These are phyloP conservation scores for Xylona heveae DNA, from an alignment of 495 filamentous ascomycete species.

Conservation along the genomic window DNA sequence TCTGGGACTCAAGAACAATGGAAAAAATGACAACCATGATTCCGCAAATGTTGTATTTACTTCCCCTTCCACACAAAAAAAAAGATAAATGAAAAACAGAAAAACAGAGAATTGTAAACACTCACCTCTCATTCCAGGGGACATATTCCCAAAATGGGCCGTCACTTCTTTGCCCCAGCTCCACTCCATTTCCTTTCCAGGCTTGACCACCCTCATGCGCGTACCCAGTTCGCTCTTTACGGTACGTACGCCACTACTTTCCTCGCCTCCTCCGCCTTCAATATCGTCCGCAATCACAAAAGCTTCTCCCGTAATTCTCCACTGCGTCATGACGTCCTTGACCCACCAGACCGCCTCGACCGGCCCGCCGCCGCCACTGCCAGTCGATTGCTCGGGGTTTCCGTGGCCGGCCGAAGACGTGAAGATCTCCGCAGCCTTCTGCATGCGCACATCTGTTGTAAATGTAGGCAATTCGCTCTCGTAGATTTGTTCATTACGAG, in stretches of 20 bases:
- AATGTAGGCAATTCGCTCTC: conserved; percentile 60
- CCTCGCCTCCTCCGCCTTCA: conserved; percentile 19
- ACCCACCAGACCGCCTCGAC: conserved; percentile 79
- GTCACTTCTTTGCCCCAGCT: conserved; percentile 55
- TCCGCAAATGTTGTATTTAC: too few species aligned
- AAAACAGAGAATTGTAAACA: too few species aligned
- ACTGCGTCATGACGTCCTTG: conserved; percentile 48
- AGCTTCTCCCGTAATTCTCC: conserved; percentile 61
- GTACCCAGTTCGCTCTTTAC: conserved; percentile 26
- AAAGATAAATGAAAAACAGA: too few species aligned
- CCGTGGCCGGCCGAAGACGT: conserved; percentile 16
- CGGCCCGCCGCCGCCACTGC: conserved; percentile 38
- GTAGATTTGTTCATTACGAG: conserved; percentile 42
- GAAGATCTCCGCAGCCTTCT: conserved; percentile 53
- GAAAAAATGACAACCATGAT: too few species aligned
- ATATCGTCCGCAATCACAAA: conserved; percentile 17
- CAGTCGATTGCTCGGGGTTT: conserved; percentile 16
- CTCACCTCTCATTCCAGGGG: conserved; percentile 31
- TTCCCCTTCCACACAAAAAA: too few species aligned
- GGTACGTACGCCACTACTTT: conserved; percentile 19
- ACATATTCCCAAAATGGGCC: conserved; percentile 72
- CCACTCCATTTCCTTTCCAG: conserved; percentile 1
- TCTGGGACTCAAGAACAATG: too few species aligned
- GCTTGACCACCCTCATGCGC: conserved; percentile 12
- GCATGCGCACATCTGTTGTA: conserved; percentile 75